These are phyloP conservation scores for Globisporangium takayamanum DNA, from an alignment of 352 stramenopile species.

Conservation along the genomic window DNA sequence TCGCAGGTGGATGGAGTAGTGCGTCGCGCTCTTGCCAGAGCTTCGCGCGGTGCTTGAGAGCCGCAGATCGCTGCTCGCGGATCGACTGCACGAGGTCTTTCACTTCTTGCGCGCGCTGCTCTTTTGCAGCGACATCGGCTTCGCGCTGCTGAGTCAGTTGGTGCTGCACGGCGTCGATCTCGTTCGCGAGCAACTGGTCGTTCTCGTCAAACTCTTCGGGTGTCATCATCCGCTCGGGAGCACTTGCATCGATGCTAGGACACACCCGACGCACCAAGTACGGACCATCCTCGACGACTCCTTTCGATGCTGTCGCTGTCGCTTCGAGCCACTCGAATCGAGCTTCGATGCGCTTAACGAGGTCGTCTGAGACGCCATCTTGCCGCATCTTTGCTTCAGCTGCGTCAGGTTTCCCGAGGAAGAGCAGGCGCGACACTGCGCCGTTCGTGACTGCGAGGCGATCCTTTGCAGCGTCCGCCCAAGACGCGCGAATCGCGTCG, in stretches of 20 bases:
- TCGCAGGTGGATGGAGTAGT: slow-evolving; percentile 1
- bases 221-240: slow-evolving; percentile 9
- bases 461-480: slow-evolving; percentile 45
- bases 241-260: not conserved
- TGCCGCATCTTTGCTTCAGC: slow-evolving; percentile 33
- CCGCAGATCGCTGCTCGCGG: slow-evolving; percentile 26
- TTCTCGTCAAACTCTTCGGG: slow-evolving; percentile 23
- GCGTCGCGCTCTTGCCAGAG: slow-evolving; percentile 21
- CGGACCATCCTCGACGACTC: not conserved
- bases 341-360: slow-evolving; percentile 26
- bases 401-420: slow-evolving; percentile 35
- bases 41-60: slow-evolving; percentile 25
- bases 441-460: slow-evolving; percentile 41
- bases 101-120: slow-evolving; percentile 26
- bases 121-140: slow-evolving; percentile 22
- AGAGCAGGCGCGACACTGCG: slow-evolving; percentile 40
- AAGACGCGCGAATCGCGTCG: slow-evolving; percentile 41
- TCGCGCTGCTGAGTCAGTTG: slow-evolving; percentile 24
- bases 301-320: slow-evolving; percentile 9
- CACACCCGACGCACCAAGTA: slow-evolving; percentile 2
- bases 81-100: slow-evolving; percentile 27
- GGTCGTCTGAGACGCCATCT: slow-evolving; percentile 38
- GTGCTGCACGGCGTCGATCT: slow-evolving; percentile 20
- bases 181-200: slow-evolving; percentile 22
- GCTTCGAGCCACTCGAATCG: slow-evolving; percentile 34